These are phyloP conservation scores for Meredithiella fracta DNA, from an alignment of 2,329 filamentous ascomycete species.

Conservation along the genomic window DNA sequence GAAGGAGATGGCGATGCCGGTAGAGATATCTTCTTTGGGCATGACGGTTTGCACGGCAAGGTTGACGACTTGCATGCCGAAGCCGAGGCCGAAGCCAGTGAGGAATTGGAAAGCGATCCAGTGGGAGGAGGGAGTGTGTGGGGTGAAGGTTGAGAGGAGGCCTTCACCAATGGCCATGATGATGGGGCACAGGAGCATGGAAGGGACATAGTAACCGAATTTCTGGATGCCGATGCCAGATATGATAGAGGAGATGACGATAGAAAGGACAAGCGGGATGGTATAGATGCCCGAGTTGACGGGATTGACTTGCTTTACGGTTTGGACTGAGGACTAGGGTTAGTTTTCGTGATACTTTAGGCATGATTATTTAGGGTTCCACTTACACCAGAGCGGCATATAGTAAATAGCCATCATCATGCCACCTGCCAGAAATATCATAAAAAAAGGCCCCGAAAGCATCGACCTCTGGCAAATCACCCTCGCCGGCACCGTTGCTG, in stretches of 20 bases:
- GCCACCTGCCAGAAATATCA: slow-evolving; percentile 30
- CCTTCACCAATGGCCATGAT: slow-evolving; percentile 37
- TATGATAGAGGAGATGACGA: slow-evolving; percentile 35
- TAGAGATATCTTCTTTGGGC: slow-evolving; percentile 34
- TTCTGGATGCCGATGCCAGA: slow-evolving; percentile 33
- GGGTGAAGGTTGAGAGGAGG: slow-evolving; percentile 38
- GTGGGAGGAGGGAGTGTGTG: slow-evolving; percentile 28
- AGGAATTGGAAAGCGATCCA: slow-evolving; percentile 47
- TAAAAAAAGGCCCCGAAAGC: slow-evolving; percentile 29
- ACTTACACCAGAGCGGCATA: slow-evolving; percentile 38
- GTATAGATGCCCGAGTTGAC: slow-evolving; percentile 41
- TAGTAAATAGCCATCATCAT: slow-evolving; percentile 41
- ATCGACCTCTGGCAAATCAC: slow-evolving; percentile 41
- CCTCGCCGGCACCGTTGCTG: slow-evolving; percentile 38
- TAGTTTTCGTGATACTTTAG: neutral
- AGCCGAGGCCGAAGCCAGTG: slow-evolving; percentile 40
- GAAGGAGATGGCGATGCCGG: slow-evolving; percentile 38
- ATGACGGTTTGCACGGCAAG: slow-evolving; percentile 41
- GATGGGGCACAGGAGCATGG: slow-evolving; percentile 35
- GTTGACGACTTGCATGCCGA: slow-evolving; percentile 40
- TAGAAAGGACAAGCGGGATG: slow-evolving; percentile 37
- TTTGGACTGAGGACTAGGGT: slow-evolving; percentile 29
- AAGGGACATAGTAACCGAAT: slow-evolving; percentile 43
- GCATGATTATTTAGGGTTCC: neutral
- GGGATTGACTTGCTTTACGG: slow-evolving; percentile 34